Percentiles rank a stretch among this genome's conserved stretches.
Conservation (phyloP, 768 basidiomycete genomes). For the Mycena pura region DNA sequence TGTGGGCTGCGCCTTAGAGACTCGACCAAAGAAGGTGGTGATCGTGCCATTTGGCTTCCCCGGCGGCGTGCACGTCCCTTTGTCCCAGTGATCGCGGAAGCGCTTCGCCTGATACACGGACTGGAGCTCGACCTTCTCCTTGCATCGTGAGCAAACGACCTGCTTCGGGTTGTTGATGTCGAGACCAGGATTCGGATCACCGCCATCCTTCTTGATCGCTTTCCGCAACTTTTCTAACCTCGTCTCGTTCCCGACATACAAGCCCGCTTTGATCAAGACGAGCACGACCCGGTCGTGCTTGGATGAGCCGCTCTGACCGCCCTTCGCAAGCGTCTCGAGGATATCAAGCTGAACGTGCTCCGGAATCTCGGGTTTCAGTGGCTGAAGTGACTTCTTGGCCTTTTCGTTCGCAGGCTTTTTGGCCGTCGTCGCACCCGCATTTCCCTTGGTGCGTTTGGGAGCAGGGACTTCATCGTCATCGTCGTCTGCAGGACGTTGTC, state of each 20-base stretch:
- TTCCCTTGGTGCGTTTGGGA: background rate
- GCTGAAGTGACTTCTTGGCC: no score
- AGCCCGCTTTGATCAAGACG: background rate
- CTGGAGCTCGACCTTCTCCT: background rate
- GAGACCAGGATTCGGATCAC: background rate
- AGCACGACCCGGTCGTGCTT: background rate
- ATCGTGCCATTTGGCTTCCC: no score
- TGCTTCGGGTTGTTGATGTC: conserved; percentile 6
- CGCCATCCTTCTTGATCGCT: background rate
- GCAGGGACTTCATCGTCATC: background rate
- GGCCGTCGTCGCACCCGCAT: no score
- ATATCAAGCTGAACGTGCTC: background rate
- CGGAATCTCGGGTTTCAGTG: background rate
- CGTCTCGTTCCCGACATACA: background rate
- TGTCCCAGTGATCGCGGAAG: background rate
- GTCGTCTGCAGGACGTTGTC: background rate
- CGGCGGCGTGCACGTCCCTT: no score
- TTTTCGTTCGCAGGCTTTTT: no score
- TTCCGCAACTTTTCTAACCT: background rate
- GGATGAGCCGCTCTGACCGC: background rate
- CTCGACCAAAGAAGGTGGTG: no score
- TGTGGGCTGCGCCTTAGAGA: no score
- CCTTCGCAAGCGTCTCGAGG: background rate
- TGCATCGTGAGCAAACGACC: background rate
- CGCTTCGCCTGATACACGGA: background rate